These are phyloP conservation scores for Chlamydomonas asymmetrica DNA, from an alignment of 139 green algal species.

Conservation along the genomic window DNA sequence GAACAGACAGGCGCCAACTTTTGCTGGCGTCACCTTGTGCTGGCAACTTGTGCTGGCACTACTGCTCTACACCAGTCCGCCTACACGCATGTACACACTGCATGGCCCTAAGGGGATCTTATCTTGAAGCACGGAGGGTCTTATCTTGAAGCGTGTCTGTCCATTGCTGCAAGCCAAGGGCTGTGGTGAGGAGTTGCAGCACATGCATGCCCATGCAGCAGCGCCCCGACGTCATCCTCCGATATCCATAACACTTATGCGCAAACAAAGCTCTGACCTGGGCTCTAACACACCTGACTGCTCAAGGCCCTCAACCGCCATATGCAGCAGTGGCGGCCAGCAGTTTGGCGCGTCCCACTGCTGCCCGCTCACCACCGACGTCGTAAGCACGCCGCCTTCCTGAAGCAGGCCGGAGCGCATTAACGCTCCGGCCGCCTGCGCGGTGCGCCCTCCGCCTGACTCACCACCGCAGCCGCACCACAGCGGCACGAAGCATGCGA, in stretches of 20 bases:
- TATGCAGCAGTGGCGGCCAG: conserved; percentile 91
- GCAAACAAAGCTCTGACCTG: too few relatives aligned
- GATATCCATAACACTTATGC: conserved; percentile 3
- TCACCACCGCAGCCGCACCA: conserved; percentile 61
- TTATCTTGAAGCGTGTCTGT: conserved; percentile 4
- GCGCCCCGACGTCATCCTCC: too few relatives aligned
- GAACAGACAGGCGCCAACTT: too few relatives aligned
- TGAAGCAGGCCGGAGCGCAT: conserved; percentile 27
- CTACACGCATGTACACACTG: too few relatives aligned
- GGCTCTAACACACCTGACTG: conserved; percentile 15
- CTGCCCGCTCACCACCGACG: conserved; percentile 64
- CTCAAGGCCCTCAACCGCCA: conserved; percentile 54
- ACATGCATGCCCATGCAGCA: conserved; percentile 49
- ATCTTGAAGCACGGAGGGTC: too few relatives aligned
- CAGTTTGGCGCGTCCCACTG: conserved; percentile 96
- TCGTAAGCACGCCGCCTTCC: conserved; percentile 64
- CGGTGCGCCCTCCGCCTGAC: neutral
- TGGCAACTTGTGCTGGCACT: too few relatives aligned
- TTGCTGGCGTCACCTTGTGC: too few relatives aligned
- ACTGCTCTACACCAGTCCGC: too few relatives aligned
- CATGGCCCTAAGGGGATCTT: too few relatives aligned
- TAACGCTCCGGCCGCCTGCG: conserved; percentile 40
- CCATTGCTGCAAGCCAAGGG: conserved; percentile 9
- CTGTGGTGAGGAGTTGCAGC: conserved; percentile 32
- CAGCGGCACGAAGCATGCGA: conserved; percentile 84